These are phyloP conservation scores for Aspergillus flavus DNA, from an alignment of 2,329 filamentous ascomycete genomes.

Conservation along the genomic window DNA sequence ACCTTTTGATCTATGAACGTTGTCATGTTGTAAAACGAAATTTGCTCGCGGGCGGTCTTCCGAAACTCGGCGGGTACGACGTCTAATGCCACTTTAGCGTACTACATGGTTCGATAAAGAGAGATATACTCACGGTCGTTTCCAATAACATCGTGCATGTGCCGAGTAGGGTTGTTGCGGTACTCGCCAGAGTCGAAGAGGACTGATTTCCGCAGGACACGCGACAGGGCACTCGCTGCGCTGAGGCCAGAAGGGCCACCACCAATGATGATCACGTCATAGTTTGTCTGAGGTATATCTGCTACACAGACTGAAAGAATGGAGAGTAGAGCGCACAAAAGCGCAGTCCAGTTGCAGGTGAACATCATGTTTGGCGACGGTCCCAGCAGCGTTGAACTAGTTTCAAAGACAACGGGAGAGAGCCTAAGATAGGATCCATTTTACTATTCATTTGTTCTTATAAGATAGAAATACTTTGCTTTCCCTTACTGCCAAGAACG, in stretches of 20 bases:
- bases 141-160: conserved; percentile 63
- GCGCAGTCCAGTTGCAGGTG: neutral
- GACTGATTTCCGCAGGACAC: conserved; percentile 60
- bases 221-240: conserved; percentile 57
- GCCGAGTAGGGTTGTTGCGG: conserved; percentile 57
- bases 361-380: neutral
- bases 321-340: neutral
- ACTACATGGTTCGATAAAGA: too few relatives aligned
- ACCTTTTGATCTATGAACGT: neutral
- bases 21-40: neutral
- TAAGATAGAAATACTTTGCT: neutral
- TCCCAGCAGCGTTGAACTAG: neutral
- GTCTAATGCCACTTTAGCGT: neutral
- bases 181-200: conserved; percentile 62
- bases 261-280: conserved; percentile 59
- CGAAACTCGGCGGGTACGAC: neutral
- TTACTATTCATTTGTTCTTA: neutral
- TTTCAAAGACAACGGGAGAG: neutral
- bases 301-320: neutral
- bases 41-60: neutral
- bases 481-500: neutral
- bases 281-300: conserved; percentile 34
- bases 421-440: neutral
- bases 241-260: conserved; percentile 59
- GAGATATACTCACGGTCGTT: conserved; percentile 51